phyloP scores from a whole-genome alignment of 2,329 filamentous ascomycete genomes.

The Elsinoe australis region DNA sequence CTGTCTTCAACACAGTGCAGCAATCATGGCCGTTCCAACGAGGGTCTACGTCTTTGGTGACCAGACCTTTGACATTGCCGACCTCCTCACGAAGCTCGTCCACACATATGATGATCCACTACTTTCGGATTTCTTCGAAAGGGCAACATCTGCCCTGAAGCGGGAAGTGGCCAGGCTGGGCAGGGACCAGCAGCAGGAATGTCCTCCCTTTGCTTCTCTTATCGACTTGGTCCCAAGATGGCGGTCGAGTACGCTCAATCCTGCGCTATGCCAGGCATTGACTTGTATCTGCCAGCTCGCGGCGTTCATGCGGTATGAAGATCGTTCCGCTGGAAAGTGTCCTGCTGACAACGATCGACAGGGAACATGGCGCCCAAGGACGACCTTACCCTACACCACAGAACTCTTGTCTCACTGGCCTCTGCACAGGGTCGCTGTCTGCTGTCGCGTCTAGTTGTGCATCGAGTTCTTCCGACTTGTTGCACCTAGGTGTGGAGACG shows the following conservation, averaged over 20 bases:
- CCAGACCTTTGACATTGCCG: conserved; percentile 22
- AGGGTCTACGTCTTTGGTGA: conserved; percentile 23
- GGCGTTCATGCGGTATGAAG: conserved; percentile 20
- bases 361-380: conserved; percentile 19
- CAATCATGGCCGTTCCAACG: conserved; percentile 13
- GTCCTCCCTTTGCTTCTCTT: conserved; percentile 16
- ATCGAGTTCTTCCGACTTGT: conserved; percentile 19
- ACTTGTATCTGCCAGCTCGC: conserved; percentile 22
- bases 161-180: conserved; percentile 18
- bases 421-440: conserved; percentile 24
- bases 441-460: conserved; percentile 23
- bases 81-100: conserved; percentile 19
- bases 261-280: conserved; percentile 22
- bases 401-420: conserved; percentile 20
- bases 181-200: conserved; percentile 18
- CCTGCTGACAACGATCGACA: too few species aligned
- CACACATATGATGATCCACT: conserved; percentile 20
- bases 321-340: background rate
- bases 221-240: conserved; percentile 16
- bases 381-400: conserved; percentile 19
- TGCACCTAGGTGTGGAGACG: conserved; percentile 26
- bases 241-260: conserved; percentile 20
- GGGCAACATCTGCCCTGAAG: conserved; percentile 18
- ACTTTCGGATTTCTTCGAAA: conserved; percentile 21
- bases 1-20: conserved; percentile 15